Percentiles rank a stretch among this genome's conserved stretches.
Conservation (phyloP, 1,284 basidiomycete genomes). For the Ganoderma boninense region DNA sequence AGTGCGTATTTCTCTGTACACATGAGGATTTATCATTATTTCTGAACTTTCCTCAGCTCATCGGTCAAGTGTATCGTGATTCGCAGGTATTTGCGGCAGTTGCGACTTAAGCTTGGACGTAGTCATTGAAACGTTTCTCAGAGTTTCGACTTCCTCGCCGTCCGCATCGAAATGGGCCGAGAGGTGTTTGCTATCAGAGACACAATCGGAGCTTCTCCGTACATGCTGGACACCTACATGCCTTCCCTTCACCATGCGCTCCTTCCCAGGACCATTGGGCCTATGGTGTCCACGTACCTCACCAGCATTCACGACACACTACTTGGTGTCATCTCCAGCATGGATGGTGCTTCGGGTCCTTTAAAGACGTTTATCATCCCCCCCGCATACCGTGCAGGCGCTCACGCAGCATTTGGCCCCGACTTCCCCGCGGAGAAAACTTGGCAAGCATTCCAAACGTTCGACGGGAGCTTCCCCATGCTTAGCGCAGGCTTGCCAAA, state of each 20-base stretch:
- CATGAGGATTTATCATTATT: background rate
- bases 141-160: conserved; percentile 31
- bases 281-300: conserved; percentile 23
- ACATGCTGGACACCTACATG: conserved; percentile 29
- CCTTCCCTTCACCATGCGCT: conserved; percentile 25
- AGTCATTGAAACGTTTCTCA: conserved; percentile 3
- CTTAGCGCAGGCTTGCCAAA: conserved; percentile 36
- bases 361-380: conserved; percentile 31
- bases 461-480: conserved; percentile 43
- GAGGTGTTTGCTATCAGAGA: conserved; percentile 21
- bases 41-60: conserved; percentile 20
- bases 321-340: conserved; percentile 12
- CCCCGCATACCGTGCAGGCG: conserved; percentile 36
- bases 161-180: conserved; percentile 25
- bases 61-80: conserved; percentile 33
- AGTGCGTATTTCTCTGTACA: conserved; percentile 16
- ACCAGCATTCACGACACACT: conserved; percentile 20
- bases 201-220: background rate
- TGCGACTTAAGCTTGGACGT: background rate
- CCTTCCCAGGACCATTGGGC: conserved; percentile 22
- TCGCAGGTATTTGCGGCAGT: conserved; percentile 20
- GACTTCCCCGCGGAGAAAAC: conserved; percentile 34
- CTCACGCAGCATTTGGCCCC: conserved; percentile 37
- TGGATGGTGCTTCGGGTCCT: conserved; percentile 21
- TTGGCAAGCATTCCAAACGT: conserved; percentile 30